Percentiles rank a stretch among this genome's conserved stretches.
These are phyloP conservation scores for Cyberlindnera veronae DNA, from an alignment of 805 yeast genomes.

Conservation along the genomic window DNA sequence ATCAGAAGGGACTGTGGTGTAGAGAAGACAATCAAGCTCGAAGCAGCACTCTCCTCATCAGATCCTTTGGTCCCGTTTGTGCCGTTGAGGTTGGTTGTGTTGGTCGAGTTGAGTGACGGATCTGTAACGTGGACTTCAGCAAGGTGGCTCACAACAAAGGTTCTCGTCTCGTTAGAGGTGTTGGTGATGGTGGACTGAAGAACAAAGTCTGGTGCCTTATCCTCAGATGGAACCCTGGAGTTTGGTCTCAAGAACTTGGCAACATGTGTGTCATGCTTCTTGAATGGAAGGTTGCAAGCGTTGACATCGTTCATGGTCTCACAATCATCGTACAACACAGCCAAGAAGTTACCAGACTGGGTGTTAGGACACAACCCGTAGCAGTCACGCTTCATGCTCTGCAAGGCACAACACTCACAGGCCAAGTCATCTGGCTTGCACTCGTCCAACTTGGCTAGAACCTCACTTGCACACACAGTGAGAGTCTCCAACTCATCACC, in stretches of 20 bases:
- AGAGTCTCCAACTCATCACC: slow-evolving; percentile 41
- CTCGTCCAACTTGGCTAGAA: slow-evolving; percentile 42
- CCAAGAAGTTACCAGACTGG: slow-evolving; percentile 42
- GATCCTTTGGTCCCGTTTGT: slow-evolving; percentile 4
- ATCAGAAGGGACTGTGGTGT: neutral
- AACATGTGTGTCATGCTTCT: slow-evolving; percentile 35
- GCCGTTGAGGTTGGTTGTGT: slow-evolving; percentile 1
- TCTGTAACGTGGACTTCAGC: neutral
- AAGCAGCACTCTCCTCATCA: slow-evolving; percentile 8
- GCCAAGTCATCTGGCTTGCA: slow-evolving; percentile 53
- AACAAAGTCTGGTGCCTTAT: slow-evolving; percentile 25
- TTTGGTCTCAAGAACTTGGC: slow-evolving; percentile 29
- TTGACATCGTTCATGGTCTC: slow-evolving; percentile 44
- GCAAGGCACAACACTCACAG: slow-evolving; percentile 55
- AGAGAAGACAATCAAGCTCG: neutral
- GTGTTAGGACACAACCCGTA: slow-evolving; percentile 47
- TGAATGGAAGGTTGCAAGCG: slow-evolving; percentile 49
- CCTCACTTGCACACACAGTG: slow-evolving; percentile 44
- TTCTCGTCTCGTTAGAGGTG: slow-evolving; percentile 11
- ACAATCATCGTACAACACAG: slow-evolving; percentile 45
- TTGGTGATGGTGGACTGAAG: slow-evolving; percentile 22
- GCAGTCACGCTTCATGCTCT: slow-evolving; percentile 43
- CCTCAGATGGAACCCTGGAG: slow-evolving; percentile 25
- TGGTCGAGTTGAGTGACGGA: neutral
- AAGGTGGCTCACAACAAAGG: slow-evolving; percentile 1